A percentile compares a stretch with the other conserved stretches of the same genome.
Conservation (phyloP, 805 yeast genomes). For the Candida ovalis region DNA sequence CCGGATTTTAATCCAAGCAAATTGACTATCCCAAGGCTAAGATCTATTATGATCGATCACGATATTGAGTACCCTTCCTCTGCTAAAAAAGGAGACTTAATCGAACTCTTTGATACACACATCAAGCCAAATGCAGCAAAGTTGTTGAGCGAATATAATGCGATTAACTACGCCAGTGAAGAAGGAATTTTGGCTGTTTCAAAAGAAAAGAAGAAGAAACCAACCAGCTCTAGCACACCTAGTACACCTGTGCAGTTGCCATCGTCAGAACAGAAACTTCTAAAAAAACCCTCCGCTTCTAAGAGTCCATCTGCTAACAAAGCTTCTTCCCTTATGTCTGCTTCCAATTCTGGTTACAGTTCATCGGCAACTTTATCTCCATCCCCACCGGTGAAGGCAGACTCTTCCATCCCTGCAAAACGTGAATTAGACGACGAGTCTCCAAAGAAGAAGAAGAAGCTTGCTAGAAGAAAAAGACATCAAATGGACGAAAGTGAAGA, state of each 20-base stretch:
- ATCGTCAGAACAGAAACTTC: not conserved
- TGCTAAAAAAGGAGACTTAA: constrained; percentile 65
- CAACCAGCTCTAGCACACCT: not conserved
- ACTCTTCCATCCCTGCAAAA: constrained; percentile 14
- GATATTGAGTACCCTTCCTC: constrained; percentile 56
- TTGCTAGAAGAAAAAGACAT: constrained; percentile 9
- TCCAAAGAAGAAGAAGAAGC: constrained; percentile 16
- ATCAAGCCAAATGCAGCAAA: constrained; percentile 46
- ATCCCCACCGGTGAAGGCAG: constrained; percentile 9
- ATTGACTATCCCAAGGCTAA: constrained; percentile 65
- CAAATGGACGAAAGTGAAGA: constrained; percentile 8
- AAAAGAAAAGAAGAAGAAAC: not conserved
- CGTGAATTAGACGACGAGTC: constrained; percentile 12
- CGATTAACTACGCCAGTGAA: constrained; percentile 20
- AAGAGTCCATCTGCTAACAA: not conserved
- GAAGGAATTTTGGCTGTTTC: constrained; percentile 16
- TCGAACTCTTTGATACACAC: constrained; percentile 54
- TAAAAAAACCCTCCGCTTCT: not conserved
- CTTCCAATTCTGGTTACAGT: not conserved
- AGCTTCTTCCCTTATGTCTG: not conserved
- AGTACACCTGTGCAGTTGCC: not conserved
- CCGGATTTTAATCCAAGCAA: constrained; percentile 61
- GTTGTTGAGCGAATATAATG: constrained; percentile 32
- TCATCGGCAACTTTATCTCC: not conserved
- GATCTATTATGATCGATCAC: constrained; percentile 60